These are phyloP conservation scores for Tylopilus subfusipes DNA, from an alignment of 768 basidiomycete species.

Conservation along the genomic window DNA sequence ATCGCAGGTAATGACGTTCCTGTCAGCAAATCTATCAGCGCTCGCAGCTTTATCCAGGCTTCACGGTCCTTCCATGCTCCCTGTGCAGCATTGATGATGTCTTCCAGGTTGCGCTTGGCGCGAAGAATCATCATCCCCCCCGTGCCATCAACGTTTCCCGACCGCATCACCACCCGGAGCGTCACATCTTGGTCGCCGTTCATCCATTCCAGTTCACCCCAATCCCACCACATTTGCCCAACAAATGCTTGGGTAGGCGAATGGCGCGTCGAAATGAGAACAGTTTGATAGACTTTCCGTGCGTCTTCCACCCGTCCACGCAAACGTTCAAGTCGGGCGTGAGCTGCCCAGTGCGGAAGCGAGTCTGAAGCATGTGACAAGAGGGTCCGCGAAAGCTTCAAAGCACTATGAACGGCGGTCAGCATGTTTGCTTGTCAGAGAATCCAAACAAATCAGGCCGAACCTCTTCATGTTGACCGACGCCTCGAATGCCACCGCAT, in stretches of 20 bases:
- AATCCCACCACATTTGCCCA: slow-evolving; percentile 70
- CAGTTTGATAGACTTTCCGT: slow-evolving; percentile 72
- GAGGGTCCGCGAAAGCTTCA: slow-evolving; percentile 63
- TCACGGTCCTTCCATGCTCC: slow-evolving; percentile 54
- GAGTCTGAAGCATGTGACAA: slow-evolving; percentile 58
- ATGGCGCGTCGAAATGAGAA: slow-evolving; percentile 48
- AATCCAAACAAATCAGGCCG: slow-evolving; percentile 16
- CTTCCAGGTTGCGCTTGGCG: slow-evolving; percentile 61
- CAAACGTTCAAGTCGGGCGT: slow-evolving; percentile 67
- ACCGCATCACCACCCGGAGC: slow-evolving; percentile 49
- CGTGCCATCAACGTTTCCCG: slow-evolving; percentile 50
- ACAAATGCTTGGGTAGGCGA: slow-evolving; percentile 34
- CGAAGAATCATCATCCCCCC: slow-evolving; percentile 57
- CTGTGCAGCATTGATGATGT: slow-evolving; percentile 33
- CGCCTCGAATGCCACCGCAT: slow-evolving; percentile 66
- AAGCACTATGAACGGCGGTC: slow-evolving; percentile 43
- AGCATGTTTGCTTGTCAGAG: slow-evolving; percentile 4
- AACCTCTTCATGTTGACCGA: slow-evolving; percentile 55
- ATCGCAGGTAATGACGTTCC: slow-evolving; percentile 39
- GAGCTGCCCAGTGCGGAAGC: slow-evolving; percentile 65
- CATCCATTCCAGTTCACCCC: slow-evolving; percentile 85
- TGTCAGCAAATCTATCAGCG: slow-evolving; percentile 61
- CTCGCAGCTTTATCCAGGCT: slow-evolving; percentile 63
- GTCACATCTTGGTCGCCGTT: slow-evolving; percentile 47
- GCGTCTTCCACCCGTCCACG: slow-evolving; percentile 66